Evolutionary conservation across 129 eudicot species (phyloP), one percentile per base, ranked within the genome.

Genomic region (Heracleum sosnowskyi): DNA sequence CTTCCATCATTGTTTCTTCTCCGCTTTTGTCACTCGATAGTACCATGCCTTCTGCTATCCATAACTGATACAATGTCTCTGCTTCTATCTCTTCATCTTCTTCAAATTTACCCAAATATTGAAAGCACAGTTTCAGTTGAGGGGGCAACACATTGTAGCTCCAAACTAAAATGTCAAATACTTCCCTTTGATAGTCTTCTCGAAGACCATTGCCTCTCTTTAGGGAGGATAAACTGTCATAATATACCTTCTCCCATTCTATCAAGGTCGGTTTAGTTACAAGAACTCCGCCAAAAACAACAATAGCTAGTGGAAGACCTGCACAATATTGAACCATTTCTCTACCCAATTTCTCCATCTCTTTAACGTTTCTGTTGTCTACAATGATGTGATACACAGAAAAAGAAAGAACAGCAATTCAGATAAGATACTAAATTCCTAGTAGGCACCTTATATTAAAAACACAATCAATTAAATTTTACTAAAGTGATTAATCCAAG

Each of bases 31-130:
- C 79, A 9, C 39, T 81, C 9, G 24, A 18, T 0, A 69, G 63
- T 24, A 82, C 57, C 26, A 78, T 46, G 11, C 85, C 79, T 82
- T 82, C 82, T 17, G 82, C 85, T 29, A 82, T 31, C 85, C 85
- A 82, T 16, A 72, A 18, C 31, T 69, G 76, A 60, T 75, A 83
- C 22, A 83, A 45, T 20, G 33, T 45, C 62, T 79, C 80, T 18
- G 77, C 79, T 26, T 55, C 46, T 33, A 83, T 75, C 36, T 79
- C 57, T 20, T 16, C 42, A 40, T 83, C 83, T 57, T 83, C 81
- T 1, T 57, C 73, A 24, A 69, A 83, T 20, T 73, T 29, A 12
- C 83, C 76, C 15, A 83, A 68, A 28, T 66, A 83, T 22, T 79
- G 80, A 55, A 79, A 83, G 45, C 83, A 79, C 11, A 68, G 80